These are phyloP conservation scores for Metschnikowia aberdeeniae DNA, from an alignment of 805 yeast species.

Conservation along the genomic window DNA sequence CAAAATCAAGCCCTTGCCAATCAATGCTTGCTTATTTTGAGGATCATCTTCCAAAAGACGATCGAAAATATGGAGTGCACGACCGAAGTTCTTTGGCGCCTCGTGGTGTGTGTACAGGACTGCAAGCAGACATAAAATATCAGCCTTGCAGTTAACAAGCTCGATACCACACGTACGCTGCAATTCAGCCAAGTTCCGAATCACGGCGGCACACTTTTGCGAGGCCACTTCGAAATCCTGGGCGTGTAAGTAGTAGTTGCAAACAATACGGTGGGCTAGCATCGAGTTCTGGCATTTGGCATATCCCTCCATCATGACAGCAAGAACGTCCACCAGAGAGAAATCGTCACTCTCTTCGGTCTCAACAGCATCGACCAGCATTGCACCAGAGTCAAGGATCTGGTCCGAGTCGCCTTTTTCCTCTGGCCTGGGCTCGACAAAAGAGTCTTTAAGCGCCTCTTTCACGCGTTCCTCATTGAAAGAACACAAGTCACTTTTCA, in stretches of 20 bases:
- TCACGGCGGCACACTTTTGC: slow-evolving; percentile 56
- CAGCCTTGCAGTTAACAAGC: slow-evolving; percentile 51
- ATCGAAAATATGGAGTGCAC: slow-evolving; percentile 72
- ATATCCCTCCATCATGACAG: slow-evolving; percentile 50
- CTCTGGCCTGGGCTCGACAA: slow-evolving; percentile 5
- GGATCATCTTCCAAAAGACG: slow-evolving; percentile 43
- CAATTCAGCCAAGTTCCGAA: slow-evolving; percentile 48
- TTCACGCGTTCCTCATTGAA: slow-evolving; percentile 39
- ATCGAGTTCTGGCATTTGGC: slow-evolving; percentile 39
- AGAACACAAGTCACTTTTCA: slow-evolving; percentile 65
- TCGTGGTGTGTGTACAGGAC: slow-evolving; percentile 77
- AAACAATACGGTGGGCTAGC: slow-evolving; percentile 62
- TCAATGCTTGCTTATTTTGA: slow-evolving; percentile 53
- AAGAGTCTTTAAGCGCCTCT: slow-evolving; percentile 9
- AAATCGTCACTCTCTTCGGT: slow-evolving; percentile 14
- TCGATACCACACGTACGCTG: slow-evolving; percentile 44
- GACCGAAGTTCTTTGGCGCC: slow-evolving; percentile 80
- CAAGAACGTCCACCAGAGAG: slow-evolving; percentile 49
- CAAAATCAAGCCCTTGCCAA: slow-evolving; percentile 79
- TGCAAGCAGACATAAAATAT: slow-evolving; percentile 64
- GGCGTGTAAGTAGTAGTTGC: slow-evolving; percentile 53
- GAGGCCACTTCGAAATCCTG: slow-evolving; percentile 64
- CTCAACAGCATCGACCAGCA: slow-evolving; percentile 6
- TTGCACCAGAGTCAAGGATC: slow-evolving; percentile 7
- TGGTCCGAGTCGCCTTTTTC: slow-evolving; percentile 9